Percentiles rank a stretch among this genome's conserved stretches.
These are phyloP conservation scores for Hypoxylon sp. DNA, from an alignment of 2,329 filamentous ascomycete species.

Conservation along the genomic window DNA sequence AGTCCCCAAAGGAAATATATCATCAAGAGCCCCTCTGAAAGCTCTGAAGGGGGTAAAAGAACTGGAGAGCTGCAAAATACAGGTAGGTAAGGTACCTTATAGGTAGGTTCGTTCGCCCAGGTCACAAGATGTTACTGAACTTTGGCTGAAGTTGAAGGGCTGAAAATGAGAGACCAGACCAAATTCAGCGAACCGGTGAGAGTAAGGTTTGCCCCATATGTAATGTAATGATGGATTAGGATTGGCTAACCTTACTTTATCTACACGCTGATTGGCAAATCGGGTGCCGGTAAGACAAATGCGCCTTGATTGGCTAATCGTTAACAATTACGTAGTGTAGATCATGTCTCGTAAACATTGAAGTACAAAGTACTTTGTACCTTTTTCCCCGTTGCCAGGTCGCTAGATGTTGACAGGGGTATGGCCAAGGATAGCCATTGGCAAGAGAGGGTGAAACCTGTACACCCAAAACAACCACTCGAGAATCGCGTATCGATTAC, in stretches of 20 bases:
- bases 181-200: not conserved
- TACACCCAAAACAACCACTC: conserved; percentile 36
- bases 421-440: conserved; percentile 33
- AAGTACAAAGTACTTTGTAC: conserved; percentile 7
- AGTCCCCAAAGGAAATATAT: not conserved
- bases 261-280: conserved; percentile 2
- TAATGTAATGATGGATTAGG: not conserved
- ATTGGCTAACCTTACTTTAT: conserved; percentile 15
- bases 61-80: not conserved
- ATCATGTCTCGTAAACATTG: not conserved
- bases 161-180: not conserved
- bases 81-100: too few relatives aligned
- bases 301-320: conserved; percentile 22
- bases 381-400: conserved; percentile 37
- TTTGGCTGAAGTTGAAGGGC: conserved; percentile 13
- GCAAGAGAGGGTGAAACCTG: conserved; percentile 27
- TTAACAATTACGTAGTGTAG: conserved; percentile 29
- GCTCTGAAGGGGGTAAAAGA: not conserved
- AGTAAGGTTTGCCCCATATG: conserved; percentile 1
- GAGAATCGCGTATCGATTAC: conserved; percentile 38
- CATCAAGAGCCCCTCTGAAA: not conserved
- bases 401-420: conserved; percentile 34
- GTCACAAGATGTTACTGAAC: conserved; percentile 11
- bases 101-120: conserved; percentile 3
- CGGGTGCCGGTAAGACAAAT: not conserved